Evolutionary conservation across 176 grass and related monocot genomes (phyloP), one percentile per base, ranked within the genome.

Genomic region (Poa pratensis): DNA sequence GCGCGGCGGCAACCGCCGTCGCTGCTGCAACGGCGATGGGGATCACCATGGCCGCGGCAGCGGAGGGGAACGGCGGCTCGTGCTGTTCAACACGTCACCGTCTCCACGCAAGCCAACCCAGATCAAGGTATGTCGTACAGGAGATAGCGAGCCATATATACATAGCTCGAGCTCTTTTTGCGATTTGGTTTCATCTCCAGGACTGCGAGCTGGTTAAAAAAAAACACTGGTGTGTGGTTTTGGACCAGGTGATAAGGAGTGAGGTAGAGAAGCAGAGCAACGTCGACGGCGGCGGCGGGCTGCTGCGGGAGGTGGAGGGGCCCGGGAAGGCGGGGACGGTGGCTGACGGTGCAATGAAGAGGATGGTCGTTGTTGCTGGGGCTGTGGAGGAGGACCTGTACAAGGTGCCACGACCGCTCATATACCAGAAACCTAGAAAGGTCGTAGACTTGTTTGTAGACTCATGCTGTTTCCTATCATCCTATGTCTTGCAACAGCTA

Each of bases 371-470:
- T 24, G n/a, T 46, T 46, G 45, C 77, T 20, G 82, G 71, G 43
- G 67, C 90, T 70, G 81, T 94, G 59, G 92, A 94, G 59, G 92
- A 94, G 83, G 92, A 94, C 70, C 73, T 94, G 32, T 94, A 94
- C 76, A 94, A 94, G 87, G 88, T 94, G 19, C 89, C 92, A 43
- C 87, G 88, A 11, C 50, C 88, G 51, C 87, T 89, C 34, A 12
- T 90, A 0, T 79, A 76, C 64, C 43, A 80, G 22, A 90, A 92
- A 65, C 92, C 92, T 42, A 85, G 49, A 83, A 92, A 88, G 81
- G 92, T 94, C 3, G 48, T 14, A 49, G 3, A 42, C 24, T 54
- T 17, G 18, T 35, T n/a, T n/a, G n/a, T n/a, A n/a, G n/a, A 59
- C 55, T 22, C 55, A 23, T 59, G 20, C 3, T 58, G 54, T 58